Conservation (phyloP, 2,329 filamentous ascomycete genomes). For the Xylaria digitata region DNA sequence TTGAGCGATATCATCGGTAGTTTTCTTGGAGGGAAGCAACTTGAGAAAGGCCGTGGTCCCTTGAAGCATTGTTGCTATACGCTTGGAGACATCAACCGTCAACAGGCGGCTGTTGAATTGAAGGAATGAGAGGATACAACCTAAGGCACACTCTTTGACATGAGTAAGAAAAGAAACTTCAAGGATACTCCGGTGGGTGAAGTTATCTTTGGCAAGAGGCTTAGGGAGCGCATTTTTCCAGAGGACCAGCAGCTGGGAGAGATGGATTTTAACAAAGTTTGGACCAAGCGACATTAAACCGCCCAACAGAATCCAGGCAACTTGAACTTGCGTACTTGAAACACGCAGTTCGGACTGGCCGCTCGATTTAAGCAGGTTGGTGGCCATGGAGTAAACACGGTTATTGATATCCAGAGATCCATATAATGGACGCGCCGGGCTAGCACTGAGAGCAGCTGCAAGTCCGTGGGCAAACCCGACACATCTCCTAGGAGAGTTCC, state of each 20-base stretch:
- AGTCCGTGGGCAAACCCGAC: conserved; percentile 92
- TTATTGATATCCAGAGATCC: conserved; percentile 97
- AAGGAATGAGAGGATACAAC: conserved; percentile 90
- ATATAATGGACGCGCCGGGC: conserved; percentile 86
- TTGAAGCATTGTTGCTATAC: conserved; percentile 93
- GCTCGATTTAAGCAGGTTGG: conserved; percentile 90
- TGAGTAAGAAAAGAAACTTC: conserved; percentile 95
- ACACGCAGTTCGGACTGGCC: conserved; percentile 89
- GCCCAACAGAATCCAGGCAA: conserved; percentile 97
- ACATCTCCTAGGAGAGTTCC: conserved; percentile 84
- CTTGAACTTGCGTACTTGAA: conserved; percentile 94
- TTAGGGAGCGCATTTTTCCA: conserved; percentile 99
- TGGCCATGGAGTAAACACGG: conserved; percentile 89
- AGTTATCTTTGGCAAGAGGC: conserved; percentile 91
- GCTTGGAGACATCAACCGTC: conserved; percentile 92
- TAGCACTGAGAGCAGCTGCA: conserved; percentile 89
- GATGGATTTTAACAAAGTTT: conserved; percentile 98
- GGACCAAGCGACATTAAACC: conserved; percentile 96
- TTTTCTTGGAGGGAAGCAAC: conserved; percentile 83
- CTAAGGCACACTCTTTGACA: conserved; percentile 92
- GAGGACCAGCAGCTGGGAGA: conserved; percentile 89
- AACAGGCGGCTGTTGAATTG: conserved; percentile 92
- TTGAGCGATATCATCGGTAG: conserved; percentile 86
- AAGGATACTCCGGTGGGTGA: conserved; percentile 81
- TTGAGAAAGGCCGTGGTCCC: conserved; percentile 93